Evolutionary conservation across 352 stramenopile genomes (phyloP).

Genomic region (Pythium biforme): DNA sequence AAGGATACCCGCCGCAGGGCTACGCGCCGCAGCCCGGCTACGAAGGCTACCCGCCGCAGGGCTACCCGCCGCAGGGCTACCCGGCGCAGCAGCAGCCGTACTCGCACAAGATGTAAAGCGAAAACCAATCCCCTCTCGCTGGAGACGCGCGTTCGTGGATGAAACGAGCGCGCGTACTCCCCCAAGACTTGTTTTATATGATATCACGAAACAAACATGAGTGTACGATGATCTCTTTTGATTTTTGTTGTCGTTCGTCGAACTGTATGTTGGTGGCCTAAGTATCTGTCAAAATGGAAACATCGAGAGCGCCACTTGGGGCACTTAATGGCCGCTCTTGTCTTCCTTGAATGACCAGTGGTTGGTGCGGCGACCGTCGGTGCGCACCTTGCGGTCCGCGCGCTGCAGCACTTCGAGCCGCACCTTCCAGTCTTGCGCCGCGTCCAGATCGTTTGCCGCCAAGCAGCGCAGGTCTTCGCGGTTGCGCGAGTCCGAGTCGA

Average conservation of each 20-base stretch:
- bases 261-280: not conserved
- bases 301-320: not conserved
- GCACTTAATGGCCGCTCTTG: conserved; percentile 38
- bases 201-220: conserved; percentile 4
- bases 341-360: conserved; percentile 67
- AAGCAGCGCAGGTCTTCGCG: conserved; percentile 75
- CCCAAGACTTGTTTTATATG: not conserved
- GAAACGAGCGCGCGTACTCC: not conserved
- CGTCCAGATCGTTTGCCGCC: conserved; percentile 62
- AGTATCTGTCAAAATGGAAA: conserved; percentile 9
- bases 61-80: conserved; percentile 1
- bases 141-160: not conserved
- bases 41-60: conserved; percentile 37
- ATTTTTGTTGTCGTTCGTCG: not conserved
- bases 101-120: conserved; percentile 27
- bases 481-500: conserved; percentile 69
- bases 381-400: conserved; percentile 71
- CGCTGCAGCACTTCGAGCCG: conserved; percentile 78
- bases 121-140: not conserved
- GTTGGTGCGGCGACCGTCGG: conserved; percentile 69
- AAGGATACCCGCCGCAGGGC: conserved; percentile 22
- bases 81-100: conserved; percentile 19
- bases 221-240: not conserved
- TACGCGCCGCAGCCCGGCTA: conserved; percentile 18
- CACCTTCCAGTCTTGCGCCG: conserved; percentile 86